Base-by-base conservation (phyloP, 2,329 filamentous ascomycete species). In the Phialophora tarda region DNA sequence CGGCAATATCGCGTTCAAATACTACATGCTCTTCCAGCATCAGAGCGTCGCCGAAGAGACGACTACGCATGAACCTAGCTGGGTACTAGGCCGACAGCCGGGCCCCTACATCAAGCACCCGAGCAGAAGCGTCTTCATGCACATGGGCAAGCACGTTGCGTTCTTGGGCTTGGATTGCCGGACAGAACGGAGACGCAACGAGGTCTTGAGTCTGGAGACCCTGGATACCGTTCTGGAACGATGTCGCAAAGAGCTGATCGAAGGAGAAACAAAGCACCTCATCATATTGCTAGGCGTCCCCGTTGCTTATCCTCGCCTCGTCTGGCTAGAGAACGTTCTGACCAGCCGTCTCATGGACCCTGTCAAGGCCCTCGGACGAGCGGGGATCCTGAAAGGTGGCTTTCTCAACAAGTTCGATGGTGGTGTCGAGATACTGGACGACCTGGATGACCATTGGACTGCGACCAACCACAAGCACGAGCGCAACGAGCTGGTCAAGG, bases 21-120 rank as follows among this genome's bases (percentile, higher is more conserved):
- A 98, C 79, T 99, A 99, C 75, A 90, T 99, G 88, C 85, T 99
- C 8, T 99, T 99, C 81, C 95, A 99, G 77, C 95, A 99, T 73
- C 96, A 99, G 77, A 96, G 91, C 71, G 83, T 96, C 3, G 81
- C 87, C 0, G 86, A 89, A 54, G 95, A 99, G 80, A 92, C 89
- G 0, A 89, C 96, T 71, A 83, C 85, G 41, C 86, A 91, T 2
- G 96, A 99, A 77, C 92, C 94, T 1, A 97, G 92, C 75, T 98
- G 95, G 95, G 81, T 96, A 21, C 80, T 98, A 3, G 95, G 95
- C 5, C 82, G 85, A 26, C 83, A 85, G 38, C 91, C 90, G 2
- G 96, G 96, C 0, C 93, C 94, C 0, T 99, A 97, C 76, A 97
- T 99, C 75, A 86, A 89, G 23, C 90, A 98, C 77, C 83, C 86